Conservation (phyloP, 805 yeast species). For the Pichia occidentalis region DNA sequence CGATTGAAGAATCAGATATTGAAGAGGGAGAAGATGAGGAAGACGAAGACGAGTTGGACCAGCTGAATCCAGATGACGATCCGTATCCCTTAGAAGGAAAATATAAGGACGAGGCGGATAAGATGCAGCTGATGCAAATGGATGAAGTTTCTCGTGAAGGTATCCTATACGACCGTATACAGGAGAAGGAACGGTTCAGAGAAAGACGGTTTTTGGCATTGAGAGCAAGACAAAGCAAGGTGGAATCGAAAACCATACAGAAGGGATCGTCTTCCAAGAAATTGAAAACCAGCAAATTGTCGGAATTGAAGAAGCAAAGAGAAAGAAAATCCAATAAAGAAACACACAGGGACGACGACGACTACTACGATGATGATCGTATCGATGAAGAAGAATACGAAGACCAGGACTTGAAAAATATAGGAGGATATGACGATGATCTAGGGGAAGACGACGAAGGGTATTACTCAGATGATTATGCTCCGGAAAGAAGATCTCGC, state of each 20-base stretch:
- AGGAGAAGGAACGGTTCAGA: conserved; percentile 80
- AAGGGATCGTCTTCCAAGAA: conserved; percentile 21
- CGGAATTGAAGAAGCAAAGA: conserved; percentile 33
- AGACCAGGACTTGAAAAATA: conserved; percentile 40
- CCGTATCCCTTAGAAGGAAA: conserved; percentile 95
- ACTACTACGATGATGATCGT: conserved; percentile 25
- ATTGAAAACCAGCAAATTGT: conserved; percentile 29
- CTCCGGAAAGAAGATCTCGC: conserved; percentile 27
- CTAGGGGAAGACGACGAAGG: conserved; percentile 34
- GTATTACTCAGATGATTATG: conserved; percentile 22
- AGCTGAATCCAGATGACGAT: conserved; percentile 33
- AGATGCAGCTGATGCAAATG: conserved; percentile 55
- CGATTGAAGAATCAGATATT: conserved; percentile 24
- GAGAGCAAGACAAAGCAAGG: conserved; percentile 59
- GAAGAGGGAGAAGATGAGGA: conserved; percentile 26
- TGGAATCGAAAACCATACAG: conserved; percentile 30
- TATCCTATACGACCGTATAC: conserved; percentile 84
- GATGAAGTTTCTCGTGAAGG: conserved; percentile 93
- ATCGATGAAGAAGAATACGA: conserved; percentile 30
- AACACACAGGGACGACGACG: conserved; percentile 5
- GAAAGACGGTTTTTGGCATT: conserved; percentile 80
- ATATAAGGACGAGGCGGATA: conserved; percentile 76
- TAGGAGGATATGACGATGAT: conserved; percentile 24
- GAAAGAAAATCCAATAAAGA: conserved; percentile 25
- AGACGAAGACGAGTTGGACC: conserved; percentile 26